These are phyloP conservation scores for Haplosporangium gracile DNA, from an alignment of 192 early-diverging fungal species.

Conservation along the genomic window DNA sequence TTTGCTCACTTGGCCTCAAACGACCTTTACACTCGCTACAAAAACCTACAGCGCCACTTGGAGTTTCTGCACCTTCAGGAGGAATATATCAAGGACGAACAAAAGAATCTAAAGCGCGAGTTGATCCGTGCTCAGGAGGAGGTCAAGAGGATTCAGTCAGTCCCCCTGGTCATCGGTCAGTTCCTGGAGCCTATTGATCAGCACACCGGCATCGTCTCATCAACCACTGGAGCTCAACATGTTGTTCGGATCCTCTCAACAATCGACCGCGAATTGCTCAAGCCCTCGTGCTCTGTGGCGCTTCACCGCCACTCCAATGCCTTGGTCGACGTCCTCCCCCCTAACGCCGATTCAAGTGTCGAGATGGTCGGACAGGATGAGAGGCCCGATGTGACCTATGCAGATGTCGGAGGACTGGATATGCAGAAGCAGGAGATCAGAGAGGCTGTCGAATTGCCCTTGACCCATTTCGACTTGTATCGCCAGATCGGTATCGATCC, in stretches of 20 bases:
- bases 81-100: conserved; percentile 99
- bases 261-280: conserved; percentile 96
- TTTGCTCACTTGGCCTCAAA: conserved; percentile 78
- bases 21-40: conserved; percentile 94
- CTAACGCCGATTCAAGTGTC: conserved; percentile 95
- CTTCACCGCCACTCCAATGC: conserved; percentile 98
- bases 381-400: conserved; percentile 84
- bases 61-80: conserved; percentile 98
- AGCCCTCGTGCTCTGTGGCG: conserved; percentile 93
- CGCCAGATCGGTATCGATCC: conserved; percentile 99
- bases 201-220: conserved; percentile 94
- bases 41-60: conserved; percentile 94
- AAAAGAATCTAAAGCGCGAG: conserved; percentile 96
- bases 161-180: conserved; percentile 98
- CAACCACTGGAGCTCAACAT: conserved; percentile 92
- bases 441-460: conserved; percentile 97
- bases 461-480: conserved; percentile 99
- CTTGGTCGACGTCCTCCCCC: conserved; percentile 96
- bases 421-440: conserved; percentile 94
- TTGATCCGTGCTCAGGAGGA: conserved; percentile 96
- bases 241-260: conserved; percentile 96
- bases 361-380: conserved; percentile 85
- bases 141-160: conserved; percentile 98
- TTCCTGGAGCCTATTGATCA: conserved; percentile 98
- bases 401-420: conserved; percentile 89